Evolutionary conservation across 768 basidiomycete genomes (phyloP), one percentile per base, ranked within the genome.

Genomic region (Boletus sp.): DNA sequence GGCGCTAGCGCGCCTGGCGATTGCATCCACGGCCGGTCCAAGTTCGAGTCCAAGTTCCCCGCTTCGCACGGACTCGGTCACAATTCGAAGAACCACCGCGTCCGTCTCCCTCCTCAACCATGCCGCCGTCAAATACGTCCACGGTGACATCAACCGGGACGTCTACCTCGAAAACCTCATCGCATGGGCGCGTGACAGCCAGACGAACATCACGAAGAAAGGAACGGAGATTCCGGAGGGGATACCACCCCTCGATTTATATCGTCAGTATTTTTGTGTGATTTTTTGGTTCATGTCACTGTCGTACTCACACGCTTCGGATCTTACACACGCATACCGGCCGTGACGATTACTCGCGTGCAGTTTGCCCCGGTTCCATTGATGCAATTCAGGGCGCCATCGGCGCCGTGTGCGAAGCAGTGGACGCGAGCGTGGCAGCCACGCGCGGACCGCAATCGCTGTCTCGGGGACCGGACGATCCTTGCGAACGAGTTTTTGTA

Each of bases 341-440:
- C 6, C 29, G 10, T 45, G 18, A 17, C 50, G 32, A 29, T 24
- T n/a, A 10, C 33, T 30, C 12, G 30, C 35, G 9, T 18, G 15
- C 36, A 93, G 92, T 96, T n/a, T 92, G 89, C 62, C 84, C 87
- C 0, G 80, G 78, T 48, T 91, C 91, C 6, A 69, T 92, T 2
- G 77, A 83, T 32, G 91, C 94, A 0, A 86, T 96, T 35, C 83
- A 88, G 67, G 91, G 91, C 0, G 89, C 92, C 1, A 66, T 93
- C 0, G 91, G 90, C 0, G 87, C 92, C 0, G 83, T 93, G 0
- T 94, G 92, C 69, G 88, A 96, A 72, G 94, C 93, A 0, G 87
- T 98, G 0, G 94, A 98, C 55, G 72, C 70, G 1, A 81, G 94
- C 15, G 61, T 87, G 10, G 44, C 64, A 17, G 59, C 32, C 64